Base-by-base conservation (phyloP, 2,329 filamentous ascomycete species). In the Aspergillus sergii region DNA sequence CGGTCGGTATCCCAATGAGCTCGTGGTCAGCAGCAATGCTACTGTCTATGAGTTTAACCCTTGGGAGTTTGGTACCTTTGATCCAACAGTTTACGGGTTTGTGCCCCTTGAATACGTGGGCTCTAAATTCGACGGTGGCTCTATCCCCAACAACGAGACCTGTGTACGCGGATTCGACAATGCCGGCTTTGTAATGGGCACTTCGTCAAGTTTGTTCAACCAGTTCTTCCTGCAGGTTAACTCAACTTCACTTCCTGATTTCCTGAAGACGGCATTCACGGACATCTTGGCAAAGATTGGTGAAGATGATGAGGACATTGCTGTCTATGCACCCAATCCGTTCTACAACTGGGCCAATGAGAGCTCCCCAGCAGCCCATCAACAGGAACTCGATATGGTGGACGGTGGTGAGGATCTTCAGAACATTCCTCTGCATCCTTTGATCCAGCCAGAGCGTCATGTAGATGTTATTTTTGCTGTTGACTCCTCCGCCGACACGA, bases 141-240 rank as follows among this genome's bases (percentile, higher is more conserved):
- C 74, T 5, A 76, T 94, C 11, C 79, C 84, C 0, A 72, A 80
- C 10, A 73, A 82, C 60, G 83, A 85, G 53, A 74, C 79, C n/a
- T 96, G 93, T 72, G 84, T 94, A 14, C 82, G 84, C 3, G 93
- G 93, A 1, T 93, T 93, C 66, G 93, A 96, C 78, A 93, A 94
- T 70, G 85, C 85, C 28, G 91, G 91, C 5, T 96, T 86, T 71
- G 82, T 96, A 30, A 92, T 95, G 88, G 93, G 93, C 39, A 96
- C 93, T 0, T 92, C 89, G 34, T 92, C 89, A 1, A 90, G 90
- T 1, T 83, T 96, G 2, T 96, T 96, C 83, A 96, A 96, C 79
- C 82, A 88, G 69, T 85, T 91, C 68, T 79, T 95, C n/a, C 81
- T 93, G 4, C 78, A 86, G 16, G 81, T 94, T 61, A 84, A 91